These are phyloP conservation scores for Trichosporon coremiiforme DNA, from an alignment of 1,284 basidiomycete species.

Conservation along the genomic window DNA sequence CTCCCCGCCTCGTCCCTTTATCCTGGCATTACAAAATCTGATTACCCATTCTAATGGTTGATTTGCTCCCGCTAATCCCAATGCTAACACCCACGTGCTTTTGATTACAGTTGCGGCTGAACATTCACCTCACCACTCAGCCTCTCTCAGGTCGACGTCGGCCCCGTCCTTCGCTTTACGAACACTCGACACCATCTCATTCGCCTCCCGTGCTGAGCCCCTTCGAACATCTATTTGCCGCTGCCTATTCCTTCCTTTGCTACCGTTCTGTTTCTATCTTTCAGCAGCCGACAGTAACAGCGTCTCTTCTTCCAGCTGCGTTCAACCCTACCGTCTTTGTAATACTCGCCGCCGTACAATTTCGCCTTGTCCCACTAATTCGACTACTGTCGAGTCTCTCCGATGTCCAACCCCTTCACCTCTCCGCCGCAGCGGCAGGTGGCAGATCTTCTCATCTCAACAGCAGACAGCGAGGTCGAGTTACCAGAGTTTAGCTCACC, in stretches of 20 bases:
- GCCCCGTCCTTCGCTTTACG: not conserved
- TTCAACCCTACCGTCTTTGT: not conserved
- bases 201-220: not conserved
- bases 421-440: constrained; percentile 5
- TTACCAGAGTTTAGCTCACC: not conserved
- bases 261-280: not conserved
- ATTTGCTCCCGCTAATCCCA: not conserved
- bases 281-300: not conserved
- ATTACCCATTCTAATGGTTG: not conserved
- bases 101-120: not conserved
- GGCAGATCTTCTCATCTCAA: not conserved
- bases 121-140: not conserved
- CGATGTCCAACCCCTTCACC: constrained; percentile 12
- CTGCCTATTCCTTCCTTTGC: not conserved
- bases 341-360: not conserved
- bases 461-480: not conserved
- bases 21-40: not conserved
- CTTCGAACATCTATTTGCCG: not conserved
- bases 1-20: not conserved
- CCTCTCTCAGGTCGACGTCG: not conserved
- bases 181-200: constrained; percentile 2
- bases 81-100: not conserved
- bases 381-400: not conserved
- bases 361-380: not conserved
- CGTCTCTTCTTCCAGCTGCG: not conserved